Base-by-base conservation (phyloP, 176 grass and related monocot genomes). In the Bromus sterilis region DNA sequence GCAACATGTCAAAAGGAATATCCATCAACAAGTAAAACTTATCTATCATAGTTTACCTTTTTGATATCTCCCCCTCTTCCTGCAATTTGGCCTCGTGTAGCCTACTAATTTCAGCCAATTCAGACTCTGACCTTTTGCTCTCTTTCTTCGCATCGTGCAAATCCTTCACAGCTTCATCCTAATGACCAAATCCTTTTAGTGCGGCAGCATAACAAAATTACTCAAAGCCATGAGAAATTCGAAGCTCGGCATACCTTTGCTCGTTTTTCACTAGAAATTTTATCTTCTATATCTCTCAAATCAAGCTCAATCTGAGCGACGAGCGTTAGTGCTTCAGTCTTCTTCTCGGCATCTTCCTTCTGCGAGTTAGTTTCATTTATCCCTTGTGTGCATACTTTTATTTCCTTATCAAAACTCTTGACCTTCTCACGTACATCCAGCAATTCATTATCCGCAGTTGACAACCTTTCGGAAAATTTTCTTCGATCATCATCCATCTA, bases 301-400 rank as follows among this genome's bases (percentile, higher is more conserved):
- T 97, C 94, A 77, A 97, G 87, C 76, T 97, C 91, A 46, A 94
- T 87, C 80, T 94, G 80, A 67, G 94, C 85, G 83, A 94, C 85
- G 46, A 80, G 71, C 73, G 88, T 94, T 20, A 97, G 76, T 63
- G 94, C 85, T 85, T 90, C 71, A 58, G 78, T 97, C 69, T 82
- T 92, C 81, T 92, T 88, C 82, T 94, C 91, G 57, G 82, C 89
- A 65, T 70, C 89, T 84, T 94, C 89, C 86, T 92, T 97, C 61
- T 82, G 86, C 21, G 85, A 80, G 73, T 89, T 91, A 24, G 77
- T 88, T 23, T 91, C 89, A 88, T 88, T 86, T 80, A 94, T 82
- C 76, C 81, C 88, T 86, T 92, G 92, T 16, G 82, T 88, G 64
- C 87, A 88, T 29, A 87, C 76, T 86, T 94, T 90, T 71, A 85